Evolutionary conservation across 805 yeast species (phyloP), one percentile per base, ranked within the genome.

Genomic region (Wickerhamomyces xylosicus): DNA sequence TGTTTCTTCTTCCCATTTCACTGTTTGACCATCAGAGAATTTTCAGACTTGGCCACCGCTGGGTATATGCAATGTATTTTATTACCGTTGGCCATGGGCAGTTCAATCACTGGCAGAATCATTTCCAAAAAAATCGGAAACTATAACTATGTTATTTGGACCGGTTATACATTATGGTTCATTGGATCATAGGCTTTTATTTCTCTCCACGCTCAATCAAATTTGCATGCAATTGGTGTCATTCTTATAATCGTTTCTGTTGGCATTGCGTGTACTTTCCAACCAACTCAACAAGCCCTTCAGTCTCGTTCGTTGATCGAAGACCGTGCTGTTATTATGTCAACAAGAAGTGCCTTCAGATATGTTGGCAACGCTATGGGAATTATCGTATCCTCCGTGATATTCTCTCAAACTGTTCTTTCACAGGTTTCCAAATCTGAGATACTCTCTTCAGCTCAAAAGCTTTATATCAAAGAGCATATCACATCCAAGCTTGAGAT

Each of bases 361-460:
- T 69, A 77, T 3, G 66, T 77, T 41, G 84, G 83, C 14, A 79
- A 79, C n/a, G 67, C 81, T 1, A 57, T 74, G 20, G 82, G 83
- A 0, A 58, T 75, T 29, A 79, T 81, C 1, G 54, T 71, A 11
- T 37, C 45, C 35, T 31, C 51, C 2, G 34, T 49, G 33, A 46
- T 49, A 3, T 49, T 46, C 70, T 18, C 48, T 2, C 37, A 35
- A 5, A 37, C 38, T 7, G 42, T 48, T 39, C 35, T 42, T 4
- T 18, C 18, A 33, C 29, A 38, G 18, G 36, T 48, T 20, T 28
- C 40, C n/a, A 41, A 37, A 9, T 22, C 28, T 9, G 9, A 14
- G 44, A 48, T 32, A 3, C 35, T 3, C 47, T 45, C 33, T 43
- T 47, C 34, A 9, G 25, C 15, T 1, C 33, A 45, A 18, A 48